These are phyloP conservation scores for Triglochin maritima DNA, from an alignment of 106 monocot species.

Conservation along the genomic window DNA sequence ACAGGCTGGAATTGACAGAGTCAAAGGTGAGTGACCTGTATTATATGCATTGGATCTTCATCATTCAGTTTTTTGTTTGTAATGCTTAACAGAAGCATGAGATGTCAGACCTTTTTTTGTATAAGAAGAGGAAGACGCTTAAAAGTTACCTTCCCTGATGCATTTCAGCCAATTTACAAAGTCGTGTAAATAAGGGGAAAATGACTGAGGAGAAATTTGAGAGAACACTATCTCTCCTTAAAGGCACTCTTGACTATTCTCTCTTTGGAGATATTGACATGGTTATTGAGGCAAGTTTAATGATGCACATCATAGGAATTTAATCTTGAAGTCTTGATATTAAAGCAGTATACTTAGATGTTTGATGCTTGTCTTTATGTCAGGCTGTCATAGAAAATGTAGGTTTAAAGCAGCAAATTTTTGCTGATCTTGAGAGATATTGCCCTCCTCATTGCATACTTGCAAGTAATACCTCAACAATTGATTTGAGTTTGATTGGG, in stretches of 20 bases:
- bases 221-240: conserved; percentile 57
- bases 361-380: not conserved
- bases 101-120: not conserved
- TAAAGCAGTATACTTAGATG: not conserved
- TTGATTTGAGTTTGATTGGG: conserved; percentile 87
- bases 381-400: conserved; percentile 95
- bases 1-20: conserved; percentile 54
- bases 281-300: conserved; percentile 69
- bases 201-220: conserved; percentile 77
- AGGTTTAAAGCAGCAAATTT: conserved; percentile 90
- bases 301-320: not conserved
- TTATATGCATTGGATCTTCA: not conserved
- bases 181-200: conserved; percentile 80
- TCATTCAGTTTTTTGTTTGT: not conserved
- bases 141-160: not conserved
- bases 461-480: conserved; percentile 89
- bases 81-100: not conserved
- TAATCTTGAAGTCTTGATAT: not conserved
- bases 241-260: conserved; percentile 76
- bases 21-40: conserved; percentile 47
- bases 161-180: conserved; percentile 71
- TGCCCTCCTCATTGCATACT: conserved; percentile 81
- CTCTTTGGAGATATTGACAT: conserved; percentile 69
- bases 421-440: conserved; percentile 77
- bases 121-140: too few species aligned